Percentiles rank a stretch among this genome's conserved stretches.
Conservation (phyloP, 2,329 filamentous ascomycete species). For the Domatiomyces catenatus region DNA sequence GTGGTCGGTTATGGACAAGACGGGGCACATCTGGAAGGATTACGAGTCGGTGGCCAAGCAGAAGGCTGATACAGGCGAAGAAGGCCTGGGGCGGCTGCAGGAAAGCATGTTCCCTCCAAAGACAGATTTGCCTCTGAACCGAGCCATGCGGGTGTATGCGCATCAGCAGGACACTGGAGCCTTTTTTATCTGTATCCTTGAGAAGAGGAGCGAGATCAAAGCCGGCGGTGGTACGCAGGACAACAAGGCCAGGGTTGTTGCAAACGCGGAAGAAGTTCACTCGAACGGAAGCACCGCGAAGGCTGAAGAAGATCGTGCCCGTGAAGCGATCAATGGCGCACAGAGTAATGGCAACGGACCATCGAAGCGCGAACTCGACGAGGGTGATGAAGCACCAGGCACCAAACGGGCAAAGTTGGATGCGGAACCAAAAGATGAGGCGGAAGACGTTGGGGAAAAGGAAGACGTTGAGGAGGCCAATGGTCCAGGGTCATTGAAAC, state of each 20-base stretch:
- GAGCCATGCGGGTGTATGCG: constrained; percentile 86
- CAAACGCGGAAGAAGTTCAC: constrained; percentile 26
- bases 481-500: constrained; percentile 6
- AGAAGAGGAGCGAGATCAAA: constrained; percentile 78
- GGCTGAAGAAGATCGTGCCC: constrained; percentile 14
- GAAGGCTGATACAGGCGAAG: constrained; percentile 40
- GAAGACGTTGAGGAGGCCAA: constrained; percentile 2
- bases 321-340: constrained; percentile 19
- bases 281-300: constrained; percentile 21
- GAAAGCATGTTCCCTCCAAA: constrained; percentile 71
- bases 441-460: not conserved
- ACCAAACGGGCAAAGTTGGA: constrained; percentile 11
- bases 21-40: constrained; percentile 59
- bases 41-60: constrained; percentile 68
- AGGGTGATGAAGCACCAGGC: constrained; percentile 4
- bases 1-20: constrained; percentile 89
- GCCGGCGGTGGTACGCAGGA: constrained; percentile 41
- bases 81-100: constrained; percentile 51
- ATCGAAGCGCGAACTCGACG: constrained; percentile 12
- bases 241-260: constrained; percentile 21
- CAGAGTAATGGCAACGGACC: constrained; percentile 6
- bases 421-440: not conserved
- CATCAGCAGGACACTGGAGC: constrained; percentile 92
- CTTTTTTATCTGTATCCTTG: constrained; percentile 91
- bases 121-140: constrained; percentile 59